These are phyloP conservation scores for Trichocladium antarcticum DNA, from an alignment of 495 filamentous ascomycete genomes.

Conservation along the genomic window DNA sequence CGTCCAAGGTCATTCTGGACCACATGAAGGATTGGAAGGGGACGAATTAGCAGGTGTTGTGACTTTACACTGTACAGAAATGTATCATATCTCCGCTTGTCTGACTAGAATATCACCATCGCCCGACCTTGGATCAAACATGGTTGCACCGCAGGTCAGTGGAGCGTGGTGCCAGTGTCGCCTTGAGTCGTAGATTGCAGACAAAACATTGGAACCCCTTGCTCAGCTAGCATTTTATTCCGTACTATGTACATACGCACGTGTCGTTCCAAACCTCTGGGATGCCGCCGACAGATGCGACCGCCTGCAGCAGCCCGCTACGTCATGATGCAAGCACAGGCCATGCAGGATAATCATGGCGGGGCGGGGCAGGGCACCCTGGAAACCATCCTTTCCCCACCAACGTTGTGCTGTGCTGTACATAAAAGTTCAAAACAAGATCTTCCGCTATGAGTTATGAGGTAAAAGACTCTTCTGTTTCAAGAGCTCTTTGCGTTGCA, in stretches of 20 bases:
- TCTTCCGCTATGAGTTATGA: constrained; percentile 1
- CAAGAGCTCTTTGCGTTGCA: background rate
- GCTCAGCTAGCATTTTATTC: too few relatives aligned
- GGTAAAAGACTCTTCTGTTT: too few relatives aligned
- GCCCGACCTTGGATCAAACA: background rate
- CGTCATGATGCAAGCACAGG: constrained; percentile 5
- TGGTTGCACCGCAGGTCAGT: too few relatives aligned
- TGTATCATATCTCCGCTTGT: constrained; percentile 11
- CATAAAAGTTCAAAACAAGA: background rate
- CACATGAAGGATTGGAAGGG: constrained; percentile 88
- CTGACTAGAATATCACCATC: background rate
- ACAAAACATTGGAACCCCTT: too few relatives aligned
- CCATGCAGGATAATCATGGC: background rate
- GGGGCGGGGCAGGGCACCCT: background rate
- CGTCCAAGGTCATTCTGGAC: constrained; percentile 68
- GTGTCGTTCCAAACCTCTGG: too few relatives aligned
- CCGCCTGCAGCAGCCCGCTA: background rate
- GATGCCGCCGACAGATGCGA: too few relatives aligned
- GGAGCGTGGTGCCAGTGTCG: too few relatives aligned
- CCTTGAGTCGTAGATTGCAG: too few relatives aligned
- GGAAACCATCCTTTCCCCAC: background rate
- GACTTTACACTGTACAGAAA: background rate
- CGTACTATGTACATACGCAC: too few relatives aligned
- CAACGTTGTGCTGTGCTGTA: background rate
- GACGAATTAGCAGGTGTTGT: constrained; percentile 1